Conservation (phyloP, 208 protist species). For the Leishmania gerbilli region DNA sequence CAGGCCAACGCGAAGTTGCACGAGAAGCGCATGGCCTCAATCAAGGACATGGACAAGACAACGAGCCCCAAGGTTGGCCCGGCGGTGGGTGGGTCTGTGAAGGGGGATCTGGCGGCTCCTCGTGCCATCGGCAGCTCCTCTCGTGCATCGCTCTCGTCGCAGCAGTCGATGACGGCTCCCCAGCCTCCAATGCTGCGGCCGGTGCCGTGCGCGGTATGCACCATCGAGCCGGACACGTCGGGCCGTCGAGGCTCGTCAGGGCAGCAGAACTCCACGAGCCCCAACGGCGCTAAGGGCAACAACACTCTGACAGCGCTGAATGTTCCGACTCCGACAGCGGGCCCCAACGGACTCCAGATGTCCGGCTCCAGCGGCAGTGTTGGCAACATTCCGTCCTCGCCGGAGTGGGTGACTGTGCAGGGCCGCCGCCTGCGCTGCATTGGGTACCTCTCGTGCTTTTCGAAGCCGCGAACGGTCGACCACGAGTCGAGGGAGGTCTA, state of each 20-base stretch:
- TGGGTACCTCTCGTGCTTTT: constrained; percentile 62
- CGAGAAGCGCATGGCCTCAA: not conserved
- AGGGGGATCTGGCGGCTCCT: not conserved
- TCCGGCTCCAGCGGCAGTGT: not conserved
- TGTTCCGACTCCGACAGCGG: constrained; percentile 7
- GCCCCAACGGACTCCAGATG: constrained; percentile 4
- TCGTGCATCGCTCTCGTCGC: not conserved
- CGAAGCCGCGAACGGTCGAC: constrained; percentile 11
- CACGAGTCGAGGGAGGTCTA: constrained; percentile 1
- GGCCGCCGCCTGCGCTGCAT: constrained; percentile 64
- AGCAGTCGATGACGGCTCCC: constrained; percentile 3
- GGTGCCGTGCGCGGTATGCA: constrained; percentile 80
- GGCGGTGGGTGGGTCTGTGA: not conserved
- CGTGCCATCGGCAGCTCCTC: not conserved
- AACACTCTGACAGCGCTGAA: constrained; percentile 7
- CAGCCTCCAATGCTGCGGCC: constrained; percentile 54
- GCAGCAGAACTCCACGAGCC: not conserved
- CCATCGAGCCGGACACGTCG: constrained; percentile 62
- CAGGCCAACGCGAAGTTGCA: constrained; percentile 1
- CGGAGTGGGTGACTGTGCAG: constrained; percentile 52
- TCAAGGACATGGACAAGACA: constrained; percentile 3
- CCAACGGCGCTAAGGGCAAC: constrained; percentile 13
- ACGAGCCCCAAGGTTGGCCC: not conserved
- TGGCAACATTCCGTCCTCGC: not conserved
- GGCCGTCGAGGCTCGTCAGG: constrained; percentile 22